phyloP scores from a whole-genome alignment of 169 alveolate species.

The Cryptosporidium ubiquitum region DNA sequence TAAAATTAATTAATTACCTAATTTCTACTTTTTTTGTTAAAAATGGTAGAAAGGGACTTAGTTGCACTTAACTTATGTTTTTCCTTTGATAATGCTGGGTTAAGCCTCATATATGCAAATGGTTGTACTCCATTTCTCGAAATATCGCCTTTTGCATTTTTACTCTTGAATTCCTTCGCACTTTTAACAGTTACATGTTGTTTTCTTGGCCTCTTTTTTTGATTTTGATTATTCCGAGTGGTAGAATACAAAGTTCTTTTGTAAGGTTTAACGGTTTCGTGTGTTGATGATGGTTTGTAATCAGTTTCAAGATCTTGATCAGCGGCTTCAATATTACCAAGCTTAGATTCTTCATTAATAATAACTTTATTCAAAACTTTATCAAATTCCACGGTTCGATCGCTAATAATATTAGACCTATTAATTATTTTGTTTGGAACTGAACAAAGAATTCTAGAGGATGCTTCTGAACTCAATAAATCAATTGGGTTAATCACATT shows the following conservation, averaged over 20 bases:
- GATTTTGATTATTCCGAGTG: neutral
- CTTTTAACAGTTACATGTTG: constrained; percentile 50
- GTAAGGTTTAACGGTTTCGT: neutral
- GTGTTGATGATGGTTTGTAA: neutral
- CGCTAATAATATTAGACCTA: neutral
- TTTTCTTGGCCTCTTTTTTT: neutral
- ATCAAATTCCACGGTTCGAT: constrained; percentile 37
- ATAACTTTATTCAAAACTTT: neutral
- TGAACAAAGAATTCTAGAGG: neutral
- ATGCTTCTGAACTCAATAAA: constrained; percentile 58
- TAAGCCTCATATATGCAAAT: constrained; percentile 62
- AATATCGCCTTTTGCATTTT: constrained; percentile 33
- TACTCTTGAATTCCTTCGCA: constrained; percentile 42
- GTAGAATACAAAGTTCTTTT: neutral
- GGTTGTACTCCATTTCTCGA: constrained; percentile 48
- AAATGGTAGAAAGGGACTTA: constrained; percentile 3
- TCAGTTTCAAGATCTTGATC: neutral
- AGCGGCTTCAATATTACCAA: neutral
- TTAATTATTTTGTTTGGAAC: neutral
- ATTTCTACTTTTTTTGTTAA: constrained; percentile 7
- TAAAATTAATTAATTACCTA: neutral
- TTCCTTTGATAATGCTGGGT: constrained; percentile 52
- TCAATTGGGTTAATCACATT: constrained; percentile 32
- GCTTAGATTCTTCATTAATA: neutral
- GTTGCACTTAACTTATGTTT: constrained; percentile 51